Evolutionary conservation across 768 basidiomycete genomes (phyloP).

Genomic region (Tulasnella sp.): DNA sequence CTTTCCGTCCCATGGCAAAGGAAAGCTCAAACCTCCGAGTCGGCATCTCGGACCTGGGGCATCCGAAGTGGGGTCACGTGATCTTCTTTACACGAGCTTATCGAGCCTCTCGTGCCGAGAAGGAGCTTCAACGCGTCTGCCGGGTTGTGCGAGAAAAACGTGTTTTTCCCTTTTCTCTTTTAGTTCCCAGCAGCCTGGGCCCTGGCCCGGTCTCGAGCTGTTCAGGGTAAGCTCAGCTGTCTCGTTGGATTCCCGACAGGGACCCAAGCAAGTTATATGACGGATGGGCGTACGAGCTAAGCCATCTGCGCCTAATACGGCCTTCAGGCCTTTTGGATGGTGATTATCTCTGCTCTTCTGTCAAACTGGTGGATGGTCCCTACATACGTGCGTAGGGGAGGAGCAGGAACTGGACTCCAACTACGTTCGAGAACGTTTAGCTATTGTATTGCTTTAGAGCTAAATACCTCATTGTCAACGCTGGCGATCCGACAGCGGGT

Average conservation of each 20-base stretch:
- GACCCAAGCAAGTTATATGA: neutral
- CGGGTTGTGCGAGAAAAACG: neutral
- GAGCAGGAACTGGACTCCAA: neutral
- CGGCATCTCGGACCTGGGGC: neutral
- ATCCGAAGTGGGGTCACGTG: neutral
- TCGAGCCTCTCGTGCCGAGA: neutral
- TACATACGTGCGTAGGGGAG: neutral
- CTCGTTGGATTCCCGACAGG: neutral
- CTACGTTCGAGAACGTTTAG: too few relatives aligned
- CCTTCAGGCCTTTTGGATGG: neutral
- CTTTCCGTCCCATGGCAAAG: slow-evolving; percentile 7
- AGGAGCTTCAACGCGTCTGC: neutral
- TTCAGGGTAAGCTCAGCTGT: slow-evolving; percentile 11
- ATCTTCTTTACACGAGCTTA: neutral
- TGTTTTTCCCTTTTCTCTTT: neutral
- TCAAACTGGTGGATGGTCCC: neutral
- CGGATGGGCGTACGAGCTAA: neutral
- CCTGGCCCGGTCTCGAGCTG: neutral
- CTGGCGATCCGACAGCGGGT: neutral
- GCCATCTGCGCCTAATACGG: slow-evolving; percentile 13
- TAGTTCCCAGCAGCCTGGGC: neutral
- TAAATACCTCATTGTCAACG: neutral
- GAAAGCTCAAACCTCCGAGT: neutral
- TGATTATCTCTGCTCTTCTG: neutral
- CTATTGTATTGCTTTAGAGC: neutral